Base-by-base conservation (phyloP, 306 rosid species). In the Castanopsis chinensis region DNA sequence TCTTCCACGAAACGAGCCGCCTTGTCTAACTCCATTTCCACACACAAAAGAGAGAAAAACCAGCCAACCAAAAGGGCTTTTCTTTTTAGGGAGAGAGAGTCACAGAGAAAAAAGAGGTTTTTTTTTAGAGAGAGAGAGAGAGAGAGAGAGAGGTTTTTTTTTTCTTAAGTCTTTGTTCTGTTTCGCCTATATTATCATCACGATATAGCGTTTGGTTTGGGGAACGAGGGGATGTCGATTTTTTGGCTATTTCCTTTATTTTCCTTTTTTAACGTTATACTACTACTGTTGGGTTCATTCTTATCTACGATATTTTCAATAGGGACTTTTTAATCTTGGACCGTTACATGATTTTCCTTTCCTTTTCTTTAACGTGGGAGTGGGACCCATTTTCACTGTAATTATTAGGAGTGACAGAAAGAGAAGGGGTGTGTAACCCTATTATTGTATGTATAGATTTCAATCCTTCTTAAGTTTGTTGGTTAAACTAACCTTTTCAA, bases 11-110 rank as follows among this genome's bases (percentile, higher is more conserved):
- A 86, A 71, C 82, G 33, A 4, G 78, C 30, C 58, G 58, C 57
- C 19, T 77, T 32, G 67, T 79, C 89, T 63, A 82, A 69, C 69
- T 86, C 98, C 98, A 93, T 91, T 83, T 78, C 83, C 83, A 79
- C 76, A 72, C 63, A 86, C 45, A 8, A 25, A 52, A 83, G 67
- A 87, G 64, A 85, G 73, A 60, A 4, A 61, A 72, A 53, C 56
- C 76, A 37, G 27, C 64, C 64, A 55, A 69, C 54, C 51, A 33
- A 20, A 1, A 12, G 4, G 3, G 17, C 60, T 12, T 27, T 28
- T 64, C 41, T 25, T 55, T 21, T 69, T 49, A 43, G 52, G 54
- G 32, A 70, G 83, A 68, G 83, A 32, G 76, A 61, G 74, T 25
- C 1, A 41, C 45, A 64, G 77, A 70, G 45, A 23, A 75, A 74